Base-by-base conservation (phyloP, 768 basidiomycete species). In the Mrakia frigida region DNA sequence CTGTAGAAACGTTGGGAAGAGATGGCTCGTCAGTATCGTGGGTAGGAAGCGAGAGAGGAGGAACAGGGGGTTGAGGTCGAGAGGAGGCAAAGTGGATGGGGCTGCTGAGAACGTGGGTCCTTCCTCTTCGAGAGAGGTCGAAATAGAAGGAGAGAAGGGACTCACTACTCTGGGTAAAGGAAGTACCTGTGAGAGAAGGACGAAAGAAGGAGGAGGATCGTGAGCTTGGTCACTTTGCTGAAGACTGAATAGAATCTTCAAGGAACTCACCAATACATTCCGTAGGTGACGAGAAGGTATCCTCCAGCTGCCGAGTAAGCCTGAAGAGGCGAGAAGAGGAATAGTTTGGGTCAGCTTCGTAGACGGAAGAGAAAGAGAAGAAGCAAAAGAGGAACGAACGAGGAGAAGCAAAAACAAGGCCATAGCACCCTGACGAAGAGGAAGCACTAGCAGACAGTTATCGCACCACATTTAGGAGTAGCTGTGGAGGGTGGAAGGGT, bases 381-480 rank as follows among this genome's bases (percentile, higher is more conserved):
- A 13, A 14, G 33, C 35, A 21, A 18, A 11, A 16, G 25, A 53
- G 53, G 37, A 73, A 83, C 87, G 78, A 84, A 91, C 90, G 81
- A 87, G 85, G 80, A 92, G 87, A 79, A 88, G 79, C 74, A 88
- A 85, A 75, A 85, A 89, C 89, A 88, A 90, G 74, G 88, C 89
- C 80, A 91, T 90, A 73, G 89, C 89, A 80, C 90, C 90, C 82
- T 85, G 88, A 80, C 89, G 87, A 89, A 91, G 86, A 81, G 90
- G 90, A 77, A 92, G 85, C 77, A 91, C 84, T 76, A 91, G 87
- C 76, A 90, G 85, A 84, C 90, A 92, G 84, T 91, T 91, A 85
- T 91, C 90, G 85, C 90, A 92, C 90, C 90, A 71, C 70, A 46
- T 70, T 16, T 28, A 11, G 21, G 16, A 21, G 9, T 14, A 53